Percentiles rank a stretch among this genome's conserved stretches.
Evolutionary conservation across 768 basidiomycete species (phyloP).

Genomic region (Leccinellum albellum): DNA sequence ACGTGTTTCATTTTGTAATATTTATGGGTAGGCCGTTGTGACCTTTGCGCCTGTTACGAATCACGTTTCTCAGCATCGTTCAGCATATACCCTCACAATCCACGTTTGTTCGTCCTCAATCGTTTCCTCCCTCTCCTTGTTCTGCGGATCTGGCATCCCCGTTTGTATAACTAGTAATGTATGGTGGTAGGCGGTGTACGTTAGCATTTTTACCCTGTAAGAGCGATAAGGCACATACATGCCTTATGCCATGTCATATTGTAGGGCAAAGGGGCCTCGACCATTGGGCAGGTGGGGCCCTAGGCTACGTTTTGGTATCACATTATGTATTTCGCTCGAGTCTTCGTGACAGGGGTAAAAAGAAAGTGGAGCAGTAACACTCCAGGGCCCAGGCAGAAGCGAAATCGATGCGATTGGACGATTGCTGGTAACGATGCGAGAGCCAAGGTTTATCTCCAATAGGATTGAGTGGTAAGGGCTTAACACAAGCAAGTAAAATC

Average conservation of each 20-base stretch:
- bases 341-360: not conserved
- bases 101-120: not conserved
- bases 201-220: slow-evolving; percentile 4
- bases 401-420: not conserved
- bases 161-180: slow-evolving; percentile 16
- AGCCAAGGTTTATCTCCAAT: not conserved
- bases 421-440: not conserved
- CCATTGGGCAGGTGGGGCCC: slow-evolving; percentile 10
- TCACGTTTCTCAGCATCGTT: slow-evolving; percentile 15
- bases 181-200: slow-evolving; percentile 15
- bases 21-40: slow-evolving; percentile 18
- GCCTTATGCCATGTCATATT: not conserved
- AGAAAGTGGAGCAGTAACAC: not conserved
- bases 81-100: slow-evolving; percentile 20
- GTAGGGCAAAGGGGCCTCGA: slow-evolving; percentile 8
- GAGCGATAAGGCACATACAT: slow-evolving; percentile 11
- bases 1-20: slow-evolving; percentile 9
- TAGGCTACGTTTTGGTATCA: slow-evolving; percentile 2
- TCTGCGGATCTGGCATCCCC: slow-evolving; percentile 22
- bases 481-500: not conserved
- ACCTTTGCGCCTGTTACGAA: slow-evolving; percentile 5
- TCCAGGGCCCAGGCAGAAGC: not conserved
- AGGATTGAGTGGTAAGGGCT: not conserved
- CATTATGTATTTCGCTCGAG: not conserved
- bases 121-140: not conserved